Evolutionary conservation across 2,329 filamentous ascomycete species (phyloP).

Genomic region (Pseudocercospora macadamiae): DNA sequence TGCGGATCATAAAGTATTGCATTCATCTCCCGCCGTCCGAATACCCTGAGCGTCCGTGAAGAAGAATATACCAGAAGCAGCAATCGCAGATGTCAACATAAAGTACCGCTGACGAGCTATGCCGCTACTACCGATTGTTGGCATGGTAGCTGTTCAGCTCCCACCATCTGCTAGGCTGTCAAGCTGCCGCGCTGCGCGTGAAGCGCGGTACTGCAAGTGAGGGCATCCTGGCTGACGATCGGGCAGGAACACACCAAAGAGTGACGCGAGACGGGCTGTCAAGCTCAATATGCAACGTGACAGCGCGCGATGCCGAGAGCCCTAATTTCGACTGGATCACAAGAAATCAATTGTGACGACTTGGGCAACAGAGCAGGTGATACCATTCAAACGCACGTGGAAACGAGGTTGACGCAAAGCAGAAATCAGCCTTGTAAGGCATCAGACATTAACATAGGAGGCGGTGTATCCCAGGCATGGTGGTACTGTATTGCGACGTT

Average conservation of each 20-base stretch:
- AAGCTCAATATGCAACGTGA: too few relatives aligned
- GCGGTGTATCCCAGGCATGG: too few relatives aligned
- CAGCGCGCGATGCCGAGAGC: too few relatives aligned
- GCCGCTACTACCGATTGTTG: neutral
- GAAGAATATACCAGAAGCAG: neutral
- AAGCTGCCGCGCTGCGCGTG: conserved; percentile 9
- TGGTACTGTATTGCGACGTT: too few relatives aligned
- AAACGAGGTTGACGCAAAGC: neutral
- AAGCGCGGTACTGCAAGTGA: neutral
- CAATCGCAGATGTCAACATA: neutral
- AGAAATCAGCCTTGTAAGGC: too few relatives aligned
- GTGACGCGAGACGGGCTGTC: conserved; percentile 1
- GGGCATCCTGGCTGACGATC: conserved; percentile 2
- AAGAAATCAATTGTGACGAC: neutral
- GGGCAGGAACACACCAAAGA: conserved; percentile 6
- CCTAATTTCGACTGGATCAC: neutral
- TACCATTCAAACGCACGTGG: neutral
- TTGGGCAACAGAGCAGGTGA: neutral
- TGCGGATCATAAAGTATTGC: conserved; percentile 2
- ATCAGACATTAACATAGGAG: too few relatives aligned
- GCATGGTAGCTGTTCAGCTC: neutral
- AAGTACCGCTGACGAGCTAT: neutral
- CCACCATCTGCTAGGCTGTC: neutral
- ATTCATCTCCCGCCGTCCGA: neutral
- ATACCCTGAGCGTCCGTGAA: neutral